Conservation (phyloP, 768 basidiomycete species). For the Tricholoma bakamatsutake region DNA sequence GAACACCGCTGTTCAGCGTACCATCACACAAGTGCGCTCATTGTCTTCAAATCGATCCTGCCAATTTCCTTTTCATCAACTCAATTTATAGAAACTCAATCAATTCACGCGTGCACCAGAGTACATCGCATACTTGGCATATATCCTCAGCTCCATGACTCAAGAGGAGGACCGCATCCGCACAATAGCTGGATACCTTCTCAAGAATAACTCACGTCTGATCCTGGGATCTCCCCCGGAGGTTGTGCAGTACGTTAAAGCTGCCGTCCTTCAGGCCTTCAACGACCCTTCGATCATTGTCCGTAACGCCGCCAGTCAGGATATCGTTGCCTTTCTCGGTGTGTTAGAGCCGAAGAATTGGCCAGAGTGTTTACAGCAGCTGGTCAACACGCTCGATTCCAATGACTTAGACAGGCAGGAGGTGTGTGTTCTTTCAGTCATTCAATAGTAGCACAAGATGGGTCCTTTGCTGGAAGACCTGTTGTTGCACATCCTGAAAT, state of each 20-base stretch:
- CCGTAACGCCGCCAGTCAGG: slow-evolving; percentile 90
- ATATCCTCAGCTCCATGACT: slow-evolving; percentile 78
- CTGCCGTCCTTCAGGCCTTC: slow-evolving; percentile 75
- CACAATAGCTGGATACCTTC: slow-evolving; percentile 91
- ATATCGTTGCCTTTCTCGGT: slow-evolving; percentile 84
- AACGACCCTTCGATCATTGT: slow-evolving; percentile 79
- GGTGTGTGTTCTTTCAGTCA: slow-evolving; percentile 43
- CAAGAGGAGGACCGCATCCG: slow-evolving; percentile 90
- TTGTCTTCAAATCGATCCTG: slow-evolving; percentile 14
- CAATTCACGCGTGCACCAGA: slow-evolving; percentile 84
- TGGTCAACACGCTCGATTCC: slow-evolving; percentile 77
- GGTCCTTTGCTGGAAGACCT: not conserved
- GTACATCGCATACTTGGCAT: slow-evolving; percentile 93
- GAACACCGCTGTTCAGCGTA: slow-evolving; percentile 68
- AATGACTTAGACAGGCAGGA: slow-evolving; percentile 75
- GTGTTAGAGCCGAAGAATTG: slow-evolving; percentile 88
- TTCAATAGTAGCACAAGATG: not conserved
- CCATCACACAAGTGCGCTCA: slow-evolving; percentile 71
- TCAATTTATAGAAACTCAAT: slow-evolving; percentile 67
- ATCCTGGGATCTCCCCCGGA: slow-evolving; percentile 63
- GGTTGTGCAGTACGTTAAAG: slow-evolving; percentile 70
- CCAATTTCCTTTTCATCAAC: slow-evolving; percentile 14
- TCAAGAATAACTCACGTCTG: slow-evolving; percentile 91
- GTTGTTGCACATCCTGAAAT: not conserved
- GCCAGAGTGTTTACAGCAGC: slow-evolving; percentile 88